Conservation (phyloP, 805 yeast species). For the Saccharomycopsis malanga region DNA sequence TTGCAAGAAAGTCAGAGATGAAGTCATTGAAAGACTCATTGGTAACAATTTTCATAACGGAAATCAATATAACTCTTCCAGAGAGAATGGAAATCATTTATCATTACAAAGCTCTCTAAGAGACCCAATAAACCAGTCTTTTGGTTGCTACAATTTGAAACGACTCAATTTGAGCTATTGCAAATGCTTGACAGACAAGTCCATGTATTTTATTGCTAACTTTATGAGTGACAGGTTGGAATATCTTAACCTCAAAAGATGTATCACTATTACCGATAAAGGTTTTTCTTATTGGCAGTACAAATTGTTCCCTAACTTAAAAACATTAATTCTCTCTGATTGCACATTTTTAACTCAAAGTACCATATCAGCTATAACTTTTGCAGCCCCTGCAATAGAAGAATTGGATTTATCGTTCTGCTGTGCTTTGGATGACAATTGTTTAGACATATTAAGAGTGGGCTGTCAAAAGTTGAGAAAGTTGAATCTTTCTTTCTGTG, state of each 20-base stretch:
- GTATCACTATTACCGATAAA: slow-evolving; percentile 70
- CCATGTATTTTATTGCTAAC: slow-evolving; percentile 55
- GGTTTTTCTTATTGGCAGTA: slow-evolving; percentile 66
- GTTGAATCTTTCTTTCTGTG: slow-evolving; percentile 65
- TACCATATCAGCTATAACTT: slow-evolving; percentile 54
- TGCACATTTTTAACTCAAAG: slow-evolving; percentile 68
- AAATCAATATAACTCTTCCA: slow-evolving; percentile 2
- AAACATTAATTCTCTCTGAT: slow-evolving; percentile 51
- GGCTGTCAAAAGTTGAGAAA: slow-evolving; percentile 52
- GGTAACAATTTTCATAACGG: slow-evolving; percentile 40
- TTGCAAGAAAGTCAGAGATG: slow-evolving; percentile 67
- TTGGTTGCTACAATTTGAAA: slow-evolving; percentile 56
- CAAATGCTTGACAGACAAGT: slow-evolving; percentile 62
- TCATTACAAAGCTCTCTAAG: too few species aligned
- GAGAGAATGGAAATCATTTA: not conserved
- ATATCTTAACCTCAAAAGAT: slow-evolving; percentile 57
- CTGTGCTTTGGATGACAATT: slow-evolving; percentile 63
- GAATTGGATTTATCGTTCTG: slow-evolving; percentile 62
- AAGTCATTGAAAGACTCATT: slow-evolving; percentile 60
- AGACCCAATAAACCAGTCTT: not conserved
- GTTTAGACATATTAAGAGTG: slow-evolving; percentile 57
- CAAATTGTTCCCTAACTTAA: slow-evolving; percentile 45
- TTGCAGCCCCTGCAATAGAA: slow-evolving; percentile 51
- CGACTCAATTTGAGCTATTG: slow-evolving; percentile 61
- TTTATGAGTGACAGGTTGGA: slow-evolving; percentile 52